phyloP scores from a whole-genome alignment of 106 monocot genomes.

The Allium cepa region DNA sequence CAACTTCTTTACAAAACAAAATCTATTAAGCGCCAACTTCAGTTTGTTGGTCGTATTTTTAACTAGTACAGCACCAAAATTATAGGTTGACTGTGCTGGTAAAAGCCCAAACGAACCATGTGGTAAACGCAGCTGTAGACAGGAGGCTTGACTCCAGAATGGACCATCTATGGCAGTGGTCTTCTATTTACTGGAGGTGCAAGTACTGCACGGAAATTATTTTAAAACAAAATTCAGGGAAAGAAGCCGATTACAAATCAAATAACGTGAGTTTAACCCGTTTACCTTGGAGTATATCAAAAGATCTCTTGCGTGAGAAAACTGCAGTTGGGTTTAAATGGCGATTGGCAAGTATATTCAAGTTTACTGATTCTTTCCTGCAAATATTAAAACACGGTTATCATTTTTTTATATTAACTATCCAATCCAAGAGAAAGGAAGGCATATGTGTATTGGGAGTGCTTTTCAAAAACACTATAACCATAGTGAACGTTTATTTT shows the following conservation, averaged over 20 bases:
- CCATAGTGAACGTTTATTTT: neutral
- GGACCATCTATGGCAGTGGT: neutral
- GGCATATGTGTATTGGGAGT: neutral
- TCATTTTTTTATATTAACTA: neutral
- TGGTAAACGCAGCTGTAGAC: too few relatives aligned
- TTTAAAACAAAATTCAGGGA: neutral
- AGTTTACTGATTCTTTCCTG: constrained; percentile 22
- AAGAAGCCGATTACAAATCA: neutral
- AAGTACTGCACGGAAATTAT: neutral
- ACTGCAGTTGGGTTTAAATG: constrained; percentile 17
- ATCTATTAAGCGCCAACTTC: too few relatives aligned
- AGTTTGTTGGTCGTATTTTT: too few relatives aligned
- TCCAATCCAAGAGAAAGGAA: neutral
- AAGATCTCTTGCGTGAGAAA: constrained; percentile 22
- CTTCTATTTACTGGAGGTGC: neutral
- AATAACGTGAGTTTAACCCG: too few relatives aligned
- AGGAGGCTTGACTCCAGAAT: too few relatives aligned
- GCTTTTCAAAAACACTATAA: neutral
- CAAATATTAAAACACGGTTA: neutral
- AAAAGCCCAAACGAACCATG: too few relatives aligned
- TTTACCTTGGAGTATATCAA: constrained; percentile 27
- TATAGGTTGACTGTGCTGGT: too few relatives aligned
- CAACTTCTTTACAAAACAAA: too few relatives aligned
- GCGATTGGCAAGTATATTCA: constrained; percentile 13
- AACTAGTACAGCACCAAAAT: too few relatives aligned